Base-by-base conservation (phyloP, 164 flowering plant species). In the Berberis vulgaris region DNA sequence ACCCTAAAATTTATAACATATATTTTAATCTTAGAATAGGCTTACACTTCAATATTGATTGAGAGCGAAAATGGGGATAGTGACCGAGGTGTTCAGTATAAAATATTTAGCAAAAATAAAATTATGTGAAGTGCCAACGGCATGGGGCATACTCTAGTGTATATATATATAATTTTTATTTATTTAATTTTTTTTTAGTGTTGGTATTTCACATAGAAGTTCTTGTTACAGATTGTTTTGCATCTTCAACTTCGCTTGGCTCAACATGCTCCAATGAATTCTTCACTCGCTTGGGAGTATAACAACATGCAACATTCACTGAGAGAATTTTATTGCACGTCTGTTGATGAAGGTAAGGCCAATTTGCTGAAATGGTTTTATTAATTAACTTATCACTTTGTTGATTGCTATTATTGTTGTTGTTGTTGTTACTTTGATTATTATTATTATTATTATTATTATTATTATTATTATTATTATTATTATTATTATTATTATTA, bases 231-330 rank as follows among this genome's bases (percentile, higher is more conserved):
- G 97, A 85, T 68, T 60, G 84, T 88, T 64, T 69, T 95, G 82
- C 77, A 61, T 54, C 84, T 91, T 80, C 80, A 54, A 64, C 88
- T 89, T 72, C 81, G 65, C 70, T 54, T 95, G 47, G 96, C 91
- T 42, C 88, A 86, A 63, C 62, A 63, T 78, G 80, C 81, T 71
- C 66, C 63, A 2, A n/a, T 79, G 58, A 74, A 73, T 69, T 58
- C 86, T 70, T 40, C 72, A 50, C 72, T 82, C 66, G 66, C 72
- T n/a, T 54, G 53, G 69, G 96, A 82, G 57, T 85, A 78, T 68
- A 88, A 87, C 56, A 76, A 71, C 63, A 64, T 80, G 66, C 97
- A 88, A 59, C 10, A 58, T 60, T 45, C 71, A 26, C 57, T 94
- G 60, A 62, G 41, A 54, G 79, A 74, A 45, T 88, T 86, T 60